A percentile compares a stretch with the other conserved stretches of the same genome.
Conservation (phyloP, 495 filamentous ascomycete genomes). For the Penicillium riverlandense region DNA sequence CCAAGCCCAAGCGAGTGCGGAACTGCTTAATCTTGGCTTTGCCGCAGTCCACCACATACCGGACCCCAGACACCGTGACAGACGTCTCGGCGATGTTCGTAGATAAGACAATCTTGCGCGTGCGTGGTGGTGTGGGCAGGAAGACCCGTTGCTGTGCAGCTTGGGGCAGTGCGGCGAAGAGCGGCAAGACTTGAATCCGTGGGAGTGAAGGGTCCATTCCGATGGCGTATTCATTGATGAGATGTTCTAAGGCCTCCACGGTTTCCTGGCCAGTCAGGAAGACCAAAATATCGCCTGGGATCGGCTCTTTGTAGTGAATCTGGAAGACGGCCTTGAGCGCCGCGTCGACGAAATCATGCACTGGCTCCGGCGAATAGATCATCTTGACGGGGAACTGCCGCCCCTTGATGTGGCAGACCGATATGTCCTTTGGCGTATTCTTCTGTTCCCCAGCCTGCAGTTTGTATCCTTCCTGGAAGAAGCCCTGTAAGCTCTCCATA, state of each 20-base stretch:
- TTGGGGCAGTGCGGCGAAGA: slow-evolving; percentile 68
- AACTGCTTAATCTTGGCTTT: slow-evolving; percentile 94
- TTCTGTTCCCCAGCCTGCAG: slow-evolving; percentile 8
- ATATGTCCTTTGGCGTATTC: slow-evolving; percentile 21
- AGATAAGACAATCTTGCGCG: slow-evolving; percentile 81
- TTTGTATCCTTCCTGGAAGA: slow-evolving; percentile 53
- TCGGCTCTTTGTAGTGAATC: slow-evolving; percentile 77
- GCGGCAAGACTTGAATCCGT: slow-evolving; percentile 61
- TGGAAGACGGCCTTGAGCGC: slow-evolving; percentile 80
- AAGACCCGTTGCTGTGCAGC: slow-evolving; percentile 82
- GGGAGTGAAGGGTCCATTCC: slow-evolving; percentile 68
- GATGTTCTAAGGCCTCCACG: slow-evolving; percentile 71
- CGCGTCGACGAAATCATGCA: slow-evolving; percentile 76
- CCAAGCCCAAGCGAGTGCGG: slow-evolving; percentile 73
- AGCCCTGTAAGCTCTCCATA: slow-evolving; percentile 64
- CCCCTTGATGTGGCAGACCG: slow-evolving; percentile 72
- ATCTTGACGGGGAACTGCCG: slow-evolving; percentile 82
- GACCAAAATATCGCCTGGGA: slow-evolving; percentile 88
- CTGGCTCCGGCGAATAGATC: slow-evolving; percentile 66
- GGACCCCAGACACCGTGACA: slow-evolving; percentile 88
- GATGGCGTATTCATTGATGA: slow-evolving; percentile 71
- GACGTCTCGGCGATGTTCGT: slow-evolving; percentile 99
- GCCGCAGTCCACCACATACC: slow-evolving; percentile 86
- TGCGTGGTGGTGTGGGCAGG: slow-evolving; percentile 61
- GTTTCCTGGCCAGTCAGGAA: slow-evolving; percentile 94